Percentiles rank a stretch among this genome's conserved stretches.
These are phyloP conservation scores for Penicillium dipodomyicola DNA, from an alignment of 495 filamentous ascomycete genomes.

Conservation along the genomic window DNA sequence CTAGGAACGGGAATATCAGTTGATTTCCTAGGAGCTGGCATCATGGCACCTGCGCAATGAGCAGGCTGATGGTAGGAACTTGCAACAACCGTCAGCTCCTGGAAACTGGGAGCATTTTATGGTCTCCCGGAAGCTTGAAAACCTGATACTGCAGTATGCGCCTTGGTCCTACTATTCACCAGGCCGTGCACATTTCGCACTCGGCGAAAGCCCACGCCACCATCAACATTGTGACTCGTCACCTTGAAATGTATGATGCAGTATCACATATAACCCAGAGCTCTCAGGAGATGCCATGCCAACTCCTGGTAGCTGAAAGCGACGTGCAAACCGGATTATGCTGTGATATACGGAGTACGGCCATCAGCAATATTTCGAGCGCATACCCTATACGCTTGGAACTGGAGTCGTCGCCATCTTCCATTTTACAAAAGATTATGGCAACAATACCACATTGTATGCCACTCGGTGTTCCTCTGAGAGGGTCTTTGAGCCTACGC, in stretches of 20 bases:
- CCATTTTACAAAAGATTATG: constrained; percentile 5
- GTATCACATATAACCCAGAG: too few species aligned
- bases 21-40: too few species aligned
- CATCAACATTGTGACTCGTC: too few species aligned
- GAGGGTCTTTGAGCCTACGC: neutral
- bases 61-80: neutral
- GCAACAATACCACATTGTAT: neutral
- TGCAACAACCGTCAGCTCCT: neutral
- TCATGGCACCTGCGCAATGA: neutral
- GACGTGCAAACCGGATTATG: neutral
- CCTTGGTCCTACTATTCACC: too few species aligned
- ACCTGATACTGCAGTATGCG: neutral
- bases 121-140: neutral
- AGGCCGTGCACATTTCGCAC: neutral
- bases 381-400: constrained; percentile 37
- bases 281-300: neutral
- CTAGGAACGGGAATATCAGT: too few species aligned
- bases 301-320: neutral
- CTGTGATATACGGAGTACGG: neutral
- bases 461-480: neutral
- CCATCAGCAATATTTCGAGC: constrained; percentile 38
- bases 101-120: neutral
- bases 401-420: constrained; percentile 34
- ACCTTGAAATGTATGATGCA: too few species aligned
- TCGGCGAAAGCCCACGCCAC: neutral